Evolutionary conservation across 768 basidiomycete species (phyloP).

Genomic region (Aureoboletus auriporus): DNA sequence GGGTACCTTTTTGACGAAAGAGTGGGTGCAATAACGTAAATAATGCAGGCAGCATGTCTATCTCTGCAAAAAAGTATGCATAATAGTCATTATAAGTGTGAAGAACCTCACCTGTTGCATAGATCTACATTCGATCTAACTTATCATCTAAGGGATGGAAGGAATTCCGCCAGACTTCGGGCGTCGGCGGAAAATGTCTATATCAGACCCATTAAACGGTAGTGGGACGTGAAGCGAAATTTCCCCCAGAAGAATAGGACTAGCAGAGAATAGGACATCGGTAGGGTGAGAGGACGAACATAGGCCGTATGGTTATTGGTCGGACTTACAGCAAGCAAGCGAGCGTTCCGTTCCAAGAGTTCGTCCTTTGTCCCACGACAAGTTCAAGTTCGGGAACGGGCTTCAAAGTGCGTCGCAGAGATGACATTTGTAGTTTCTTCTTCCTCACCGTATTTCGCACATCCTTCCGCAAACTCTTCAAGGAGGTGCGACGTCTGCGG

Average conservation of each 20-base stretch:
- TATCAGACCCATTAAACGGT: slow-evolving; percentile 34
- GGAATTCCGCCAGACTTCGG: slow-evolving; percentile 59
- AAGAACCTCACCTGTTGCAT: slow-evolving; percentile 47
- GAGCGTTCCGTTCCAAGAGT: slow-evolving; percentile 30
- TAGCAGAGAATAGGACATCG: slow-evolving; percentile 30
- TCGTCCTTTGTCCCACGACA: slow-evolving; percentile 31
- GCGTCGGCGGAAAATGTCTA: slow-evolving; percentile 58
- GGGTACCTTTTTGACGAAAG: slow-evolving; percentile 30
- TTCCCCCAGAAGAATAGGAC: slow-evolving; percentile 53
- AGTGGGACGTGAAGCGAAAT: slow-evolving; percentile 43
- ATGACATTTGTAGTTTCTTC: slow-evolving; percentile 26
- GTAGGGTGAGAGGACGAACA: slow-evolving; percentile 37
- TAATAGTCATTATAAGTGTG: not conserved
- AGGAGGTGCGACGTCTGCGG: slow-evolving; percentile 40
- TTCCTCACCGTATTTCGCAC: slow-evolving; percentile 22
- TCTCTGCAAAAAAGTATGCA: slow-evolving; percentile 39
- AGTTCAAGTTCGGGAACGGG: slow-evolving; percentile 25
- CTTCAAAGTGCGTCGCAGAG: slow-evolving; percentile 22
- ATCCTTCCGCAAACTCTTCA: slow-evolving; percentile 27
- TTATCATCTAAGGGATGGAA: slow-evolving; percentile 60
- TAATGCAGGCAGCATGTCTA: slow-evolving; percentile 48
- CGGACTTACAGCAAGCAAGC: slow-evolving; percentile 57
- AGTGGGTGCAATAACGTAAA: slow-evolving; percentile 62
- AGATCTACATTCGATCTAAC: too few relatives aligned
- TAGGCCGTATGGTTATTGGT: slow-evolving; percentile 39